phyloP scores from a whole-genome alignment of 1,284 basidiomycete genomes.

The Phellopilus nigrolimitatus region DNA sequence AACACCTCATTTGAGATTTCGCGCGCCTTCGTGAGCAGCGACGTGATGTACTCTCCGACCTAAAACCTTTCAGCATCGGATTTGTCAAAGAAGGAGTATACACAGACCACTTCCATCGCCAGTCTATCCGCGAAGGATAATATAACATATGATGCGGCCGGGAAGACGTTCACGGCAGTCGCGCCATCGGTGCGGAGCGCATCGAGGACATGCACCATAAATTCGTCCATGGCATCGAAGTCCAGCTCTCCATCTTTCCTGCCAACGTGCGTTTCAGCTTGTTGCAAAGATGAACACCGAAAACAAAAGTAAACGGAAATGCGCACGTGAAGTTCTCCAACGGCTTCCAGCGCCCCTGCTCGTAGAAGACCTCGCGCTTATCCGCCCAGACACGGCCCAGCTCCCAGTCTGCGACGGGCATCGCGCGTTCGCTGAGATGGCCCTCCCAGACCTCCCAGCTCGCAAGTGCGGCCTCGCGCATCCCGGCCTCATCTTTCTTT shows the following conservation, averaged over 20 bases:
- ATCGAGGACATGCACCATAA: constrained; percentile 69
- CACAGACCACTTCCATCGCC: constrained; percentile 68
- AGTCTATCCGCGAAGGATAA: constrained; percentile 73
- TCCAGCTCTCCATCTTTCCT: constrained; percentile 54
- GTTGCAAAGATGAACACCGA: not conserved
- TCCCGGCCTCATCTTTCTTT: constrained; percentile 60
- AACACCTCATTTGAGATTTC: constrained; percentile 72
- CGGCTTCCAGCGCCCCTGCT: constrained; percentile 74
- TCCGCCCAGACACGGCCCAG: constrained; percentile 91
- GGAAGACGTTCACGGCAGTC: constrained; percentile 83
- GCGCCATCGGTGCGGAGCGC: constrained; percentile 73
- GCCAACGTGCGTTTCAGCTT: constrained; percentile 21
- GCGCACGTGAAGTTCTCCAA: constrained; percentile 80
- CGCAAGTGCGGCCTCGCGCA: constrained; percentile 75
- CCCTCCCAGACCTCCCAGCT: constrained; percentile 80
- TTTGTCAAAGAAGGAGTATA: constrained; percentile 11
- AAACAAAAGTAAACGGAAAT: not conserved
- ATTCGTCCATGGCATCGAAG: constrained; percentile 91
- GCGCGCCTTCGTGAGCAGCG: constrained; percentile 74
- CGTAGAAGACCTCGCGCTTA: constrained; percentile 92
- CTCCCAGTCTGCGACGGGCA: constrained; percentile 68
- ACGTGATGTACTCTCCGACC: constrained; percentile 85
- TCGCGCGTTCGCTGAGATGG: constrained; percentile 3
- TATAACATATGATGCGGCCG: constrained; percentile 67
- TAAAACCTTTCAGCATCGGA: constrained; percentile 29